Evolutionary conservation across 805 yeast genomes (phyloP), one percentile per base, ranked within the genome.

Genomic region (Pichia cabralensis): DNA sequence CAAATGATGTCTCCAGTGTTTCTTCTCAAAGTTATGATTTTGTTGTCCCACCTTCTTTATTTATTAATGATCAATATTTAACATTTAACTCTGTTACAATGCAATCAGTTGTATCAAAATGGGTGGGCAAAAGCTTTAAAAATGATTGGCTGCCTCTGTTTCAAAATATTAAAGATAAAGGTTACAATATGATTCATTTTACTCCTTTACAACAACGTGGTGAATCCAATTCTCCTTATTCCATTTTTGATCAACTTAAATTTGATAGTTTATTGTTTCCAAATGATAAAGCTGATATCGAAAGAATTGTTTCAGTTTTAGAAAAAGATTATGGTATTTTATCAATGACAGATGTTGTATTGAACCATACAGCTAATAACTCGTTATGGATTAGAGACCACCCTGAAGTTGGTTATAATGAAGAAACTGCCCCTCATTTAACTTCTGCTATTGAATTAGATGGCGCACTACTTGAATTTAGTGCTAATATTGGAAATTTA

Each of bases 131-230:
- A 2, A 56, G 56, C 32, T 53, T 66, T 22, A 19, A 40, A 5
- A 52, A 55, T 2, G 56, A 71, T 11, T 89, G 97, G 97, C 72
- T 73, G 37, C 53, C 58, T 1, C 61, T 81, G 37, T 81, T 89
- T 39, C 53, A 55, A 2, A 69, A 70, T 30, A 69, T 89, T 29
- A 59, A 77, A 12, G 53, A 59, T 8, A 92, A 92, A 56, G 88
- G 92, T 15, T 89, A 89, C 62, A 92, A 92, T 56, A 84, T 89
- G 96, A 65, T 92, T 28, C 98, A 89, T 62, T 89, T 89, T 55
- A 88, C 96, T 6, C 98, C 98, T 0, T 64, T 89, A 46, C 96
- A 89, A 58, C 61, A 76, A 43, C 68, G 97, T 36, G 98, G 98
- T 22, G 80, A 69, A 41, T 82, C 95, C 1, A 72, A 88, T 55